Evolutionary conservation across 148 eudicot genomes (phyloP), one percentile per base, ranked within the genome.

Genomic region (Pouteria glomerata): DNA sequence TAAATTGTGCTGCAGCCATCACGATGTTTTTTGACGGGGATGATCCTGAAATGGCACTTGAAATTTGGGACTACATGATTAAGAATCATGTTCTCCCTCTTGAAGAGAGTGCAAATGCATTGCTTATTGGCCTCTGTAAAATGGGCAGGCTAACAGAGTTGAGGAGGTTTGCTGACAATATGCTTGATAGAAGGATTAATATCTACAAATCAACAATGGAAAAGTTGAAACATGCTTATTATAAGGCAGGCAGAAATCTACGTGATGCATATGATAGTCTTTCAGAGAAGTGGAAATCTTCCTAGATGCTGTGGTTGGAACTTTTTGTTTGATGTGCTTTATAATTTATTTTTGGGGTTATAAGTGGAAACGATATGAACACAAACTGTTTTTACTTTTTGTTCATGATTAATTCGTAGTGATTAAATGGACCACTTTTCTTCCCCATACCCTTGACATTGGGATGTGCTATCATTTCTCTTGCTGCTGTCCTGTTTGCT

Each of bases 11-110:
- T 77, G 84, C 77, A 8, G 92, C 90, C 45, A 86, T 90, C 35
- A 61, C 63, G 48, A 52, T 90, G 89, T 79, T 93, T 63, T 86
- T 89, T 59, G 87, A 82, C 14, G 56, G 79, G 31, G 89, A 90
- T 73, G 98, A 93, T 81, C 98, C 97, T 0, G 97, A 89, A 85
- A 79, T 74, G 44, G 95, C 88, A 12, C 29, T 83, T 23, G 95
- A 89, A 75, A 81, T 93, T 23, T 93, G 97, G 98, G 82, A 80
- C 56, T 87, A 65, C 61, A 80, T 89, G 89, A 73, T 78, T 11
- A 83, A 84, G 63, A 84, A 86, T 71, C 73, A 69, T 26, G 52
- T 81, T 24, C 47, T 45, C 45, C 88, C 92, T 52, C 57, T 84
- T 66, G 89, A 86, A 61, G 91, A 80, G 70, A 66, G 85, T 66